phyloP scores from a whole-genome alignment of 2,329 filamentous ascomycete species.

The Diaporthe sp. region DNA sequence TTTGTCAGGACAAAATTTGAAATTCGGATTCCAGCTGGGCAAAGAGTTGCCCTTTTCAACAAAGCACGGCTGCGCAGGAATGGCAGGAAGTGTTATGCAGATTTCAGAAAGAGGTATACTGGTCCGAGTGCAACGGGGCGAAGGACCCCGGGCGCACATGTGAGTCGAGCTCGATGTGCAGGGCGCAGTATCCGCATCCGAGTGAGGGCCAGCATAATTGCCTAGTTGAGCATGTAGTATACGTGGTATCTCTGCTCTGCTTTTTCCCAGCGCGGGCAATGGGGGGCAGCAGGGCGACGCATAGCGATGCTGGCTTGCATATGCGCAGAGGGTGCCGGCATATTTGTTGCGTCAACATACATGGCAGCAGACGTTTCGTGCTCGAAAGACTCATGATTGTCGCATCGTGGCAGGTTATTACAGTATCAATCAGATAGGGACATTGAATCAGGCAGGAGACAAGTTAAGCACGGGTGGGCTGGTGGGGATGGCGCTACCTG shows the following conservation, averaged over 20 bases:
- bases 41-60: conserved; percentile 30
- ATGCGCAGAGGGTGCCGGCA: conserved; percentile 24
- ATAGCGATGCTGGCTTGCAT: neutral
- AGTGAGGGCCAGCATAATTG: neutral
- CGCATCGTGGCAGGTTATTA: neutral
- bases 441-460: conserved; percentile 24
- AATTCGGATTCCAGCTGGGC: neutral
- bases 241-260: neutral
- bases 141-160: neutral
- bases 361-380: neutral
- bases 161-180: neutral
- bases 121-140: conserved; percentile 14
- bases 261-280: neutral
- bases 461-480: conserved; percentile 2
- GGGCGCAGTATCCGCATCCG: neutral
- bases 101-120: conserved; percentile 17
- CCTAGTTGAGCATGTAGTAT: conserved; percentile 9
- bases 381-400: neutral
- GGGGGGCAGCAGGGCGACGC: neutral
- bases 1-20: conserved; percentile 28
- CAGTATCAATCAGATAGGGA: conserved; percentile 1
- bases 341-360: conserved; percentile 21
- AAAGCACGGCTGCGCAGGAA: conserved; percentile 10
- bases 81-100: conserved; percentile 1
- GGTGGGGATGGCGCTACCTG: neutral